These are phyloP conservation scores for Dendryphion nanum DNA, from an alignment of 2,329 filamentous ascomycete genomes.

Conservation along the genomic window DNA sequence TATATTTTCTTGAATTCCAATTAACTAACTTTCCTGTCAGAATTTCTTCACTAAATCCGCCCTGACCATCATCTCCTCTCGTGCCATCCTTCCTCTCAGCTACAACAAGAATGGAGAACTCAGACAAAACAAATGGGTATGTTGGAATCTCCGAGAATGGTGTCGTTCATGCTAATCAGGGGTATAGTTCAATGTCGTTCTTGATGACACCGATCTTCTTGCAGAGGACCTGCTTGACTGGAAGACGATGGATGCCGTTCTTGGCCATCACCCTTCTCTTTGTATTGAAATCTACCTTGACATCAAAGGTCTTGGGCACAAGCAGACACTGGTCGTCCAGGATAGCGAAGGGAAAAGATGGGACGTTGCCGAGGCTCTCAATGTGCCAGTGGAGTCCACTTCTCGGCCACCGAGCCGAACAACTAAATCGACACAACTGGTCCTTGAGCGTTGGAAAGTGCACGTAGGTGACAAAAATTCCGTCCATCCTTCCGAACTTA, in stretches of 20 bases:
- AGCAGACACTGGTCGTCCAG: constrained; percentile 81
- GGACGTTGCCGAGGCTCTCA: constrained; percentile 84
- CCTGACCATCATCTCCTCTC: constrained; percentile 76
- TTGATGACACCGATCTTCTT: constrained; percentile 89
- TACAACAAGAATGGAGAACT: constrained; percentile 59
- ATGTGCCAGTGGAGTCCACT: constrained; percentile 54
- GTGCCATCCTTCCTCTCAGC: constrained; percentile 65
- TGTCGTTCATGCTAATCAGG: constrained; percentile 12
- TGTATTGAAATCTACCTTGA: constrained; percentile 91
- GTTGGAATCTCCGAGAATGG: constrained; percentile 29
- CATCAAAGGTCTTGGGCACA: constrained; percentile 72
- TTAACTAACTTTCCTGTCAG: constrained; percentile 51
- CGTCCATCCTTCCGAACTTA: constrained; percentile 57
- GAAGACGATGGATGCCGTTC: constrained; percentile 75
- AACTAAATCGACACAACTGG: constrained; percentile 62
- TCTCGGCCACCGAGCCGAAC: constrained; percentile 48
- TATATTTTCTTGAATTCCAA: neutral
- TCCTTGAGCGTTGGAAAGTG: constrained; percentile 88
- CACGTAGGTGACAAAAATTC: constrained; percentile 65
- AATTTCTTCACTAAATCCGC: constrained; percentile 91
- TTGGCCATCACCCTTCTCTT: constrained; percentile 76
- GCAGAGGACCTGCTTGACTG: constrained; percentile 76
- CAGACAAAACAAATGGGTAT: constrained; percentile 84
- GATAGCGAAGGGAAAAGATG: constrained; percentile 89
- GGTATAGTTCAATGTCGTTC: constrained; percentile 84